phyloP scores from a whole-genome alignment of 2,329 filamentous ascomycete genomes.

The Aspergillus arachidicola region DNA sequence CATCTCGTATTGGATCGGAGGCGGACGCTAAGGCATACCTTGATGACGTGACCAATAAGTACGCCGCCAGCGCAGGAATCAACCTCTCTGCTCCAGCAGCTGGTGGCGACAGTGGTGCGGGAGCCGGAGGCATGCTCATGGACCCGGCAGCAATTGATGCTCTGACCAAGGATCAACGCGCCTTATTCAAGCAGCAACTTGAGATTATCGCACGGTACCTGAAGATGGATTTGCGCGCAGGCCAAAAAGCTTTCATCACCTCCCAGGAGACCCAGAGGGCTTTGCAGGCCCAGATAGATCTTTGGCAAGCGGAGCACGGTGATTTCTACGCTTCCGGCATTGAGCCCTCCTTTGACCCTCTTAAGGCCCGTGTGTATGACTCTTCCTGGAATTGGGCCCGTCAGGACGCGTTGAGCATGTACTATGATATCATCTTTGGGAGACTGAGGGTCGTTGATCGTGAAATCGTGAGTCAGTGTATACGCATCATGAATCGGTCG shows the following conservation, averaged over 20 bases:
- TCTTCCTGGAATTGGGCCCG: slow-evolving; percentile 99
- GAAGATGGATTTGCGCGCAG: slow-evolving; percentile 95
- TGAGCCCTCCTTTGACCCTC: slow-evolving; percentile 85
- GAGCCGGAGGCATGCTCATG: slow-evolving; percentile 94
- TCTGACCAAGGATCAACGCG: slow-evolving; percentile 92
- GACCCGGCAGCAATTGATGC: slow-evolving; percentile 96
- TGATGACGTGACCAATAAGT: slow-evolving; percentile 86
- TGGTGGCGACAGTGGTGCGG: slow-evolving; percentile 71
- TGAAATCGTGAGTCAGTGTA: slow-evolving; percentile 98
- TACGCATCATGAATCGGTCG: slow-evolving; percentile 98
- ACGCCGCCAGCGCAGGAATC: slow-evolving; percentile 80
- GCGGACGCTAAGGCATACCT: slow-evolving; percentile 90
- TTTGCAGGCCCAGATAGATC: slow-evolving; percentile 87
- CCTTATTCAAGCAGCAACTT: slow-evolving; percentile 96
- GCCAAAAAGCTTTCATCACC: slow-evolving; percentile 87
- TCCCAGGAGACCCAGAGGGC: slow-evolving; percentile 84
- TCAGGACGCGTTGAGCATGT: slow-evolving; percentile 97
- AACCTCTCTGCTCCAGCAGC: slow-evolving; percentile 73
- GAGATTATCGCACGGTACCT: slow-evolving; percentile 94
- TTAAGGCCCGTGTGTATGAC: slow-evolving; percentile 96
- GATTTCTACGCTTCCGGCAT: slow-evolving; percentile 96
- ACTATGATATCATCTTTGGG: slow-evolving; percentile 98
- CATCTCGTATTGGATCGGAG: slow-evolving; percentile 85
- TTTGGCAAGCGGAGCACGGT: slow-evolving; percentile 94
- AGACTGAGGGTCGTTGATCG: slow-evolving; percentile 89